Evolutionary conservation across 768 basidiomycete species (phyloP), one percentile per base, ranked within the genome.

Genomic region (Gautieria morchelliformis): DNA sequence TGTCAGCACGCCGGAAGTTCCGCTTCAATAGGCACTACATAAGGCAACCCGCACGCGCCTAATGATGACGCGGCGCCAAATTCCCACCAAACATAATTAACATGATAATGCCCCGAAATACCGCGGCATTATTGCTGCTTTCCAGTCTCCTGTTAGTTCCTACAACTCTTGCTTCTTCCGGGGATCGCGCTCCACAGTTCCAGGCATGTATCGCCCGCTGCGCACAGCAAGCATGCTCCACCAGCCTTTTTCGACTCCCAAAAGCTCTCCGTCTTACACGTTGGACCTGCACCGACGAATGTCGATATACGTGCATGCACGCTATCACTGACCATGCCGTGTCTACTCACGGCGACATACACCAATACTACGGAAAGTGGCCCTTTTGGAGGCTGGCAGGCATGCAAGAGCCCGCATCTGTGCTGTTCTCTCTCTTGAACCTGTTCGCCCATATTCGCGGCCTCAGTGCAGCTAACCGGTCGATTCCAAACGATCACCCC

Each of bases 361-460:
- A 88, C 45, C 93, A 96, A 63, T 94, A 89, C 69, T 81, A 92
- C 64, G 96, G 95, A 15, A 98, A 98, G 74, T 98, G 95, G 95
- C 91, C 94, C 0, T 98, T 99, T 68, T 87, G 84, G 81, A 79
- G 94, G 32, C 73, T 88, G 20, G 72, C 75, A n/a, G 91, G 93
- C 32, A 86, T 92, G 69, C 95, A 98, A 66, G 95, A 99, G 70
- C 94, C 95, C 6, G 87, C 93, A 8, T 89, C 90, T 2, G 93
- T 96, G 58, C 70, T 81, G 37, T 96, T 97, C 73, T 93, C 90
- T 14, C 64, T 96, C n/a, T 71, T 84, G 58, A 98, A 99, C 68
- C 73, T 95, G 42, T 82, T 76, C 74, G 80, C 77, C 42, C 93
- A 99, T 69, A 70, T 75, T 1, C 71, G 72, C 53, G 93, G 93